Percentiles rank a stretch among this genome's conserved stretches.
Conservation (phyloP, 2,329 filamentous ascomycete genomes). For the Aaosphaeria arxii region DNA sequence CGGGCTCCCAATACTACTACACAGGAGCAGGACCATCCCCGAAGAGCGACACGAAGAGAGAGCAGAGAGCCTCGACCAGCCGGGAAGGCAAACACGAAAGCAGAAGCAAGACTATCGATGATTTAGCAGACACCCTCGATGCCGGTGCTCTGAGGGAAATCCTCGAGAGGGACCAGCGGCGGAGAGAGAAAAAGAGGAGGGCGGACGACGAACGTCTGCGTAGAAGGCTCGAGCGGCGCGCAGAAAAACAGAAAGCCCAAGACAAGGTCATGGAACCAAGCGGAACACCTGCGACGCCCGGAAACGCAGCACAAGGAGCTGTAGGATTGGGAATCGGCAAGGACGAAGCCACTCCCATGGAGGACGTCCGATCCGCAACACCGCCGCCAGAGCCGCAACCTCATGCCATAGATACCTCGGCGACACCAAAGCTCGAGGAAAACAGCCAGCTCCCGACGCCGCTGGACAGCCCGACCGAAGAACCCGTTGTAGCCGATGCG, state of each 20-base stretch:
- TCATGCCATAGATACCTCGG: slow-evolving; percentile 4
- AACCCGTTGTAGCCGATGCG: slow-evolving; percentile 49
- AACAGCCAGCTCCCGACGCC: slow-evolving; percentile 33
- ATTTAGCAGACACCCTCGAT: slow-evolving; percentile 79
- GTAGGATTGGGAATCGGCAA: slow-evolving; percentile 56
- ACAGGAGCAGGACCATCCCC: slow-evolving; percentile 32
- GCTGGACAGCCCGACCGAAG: slow-evolving; percentile 43
- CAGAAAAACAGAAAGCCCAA: slow-evolving; percentile 60
- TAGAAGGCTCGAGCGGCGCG: slow-evolving; percentile 61
- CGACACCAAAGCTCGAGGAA: slow-evolving; percentile 11
- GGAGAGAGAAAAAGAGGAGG: slow-evolving; percentile 70
- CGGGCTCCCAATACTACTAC: slow-evolving; percentile 58
- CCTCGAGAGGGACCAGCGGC: slow-evolving; percentile 82
- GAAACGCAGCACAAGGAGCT: not conserved
- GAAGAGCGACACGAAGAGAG: slow-evolving; percentile 50
- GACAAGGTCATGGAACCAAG: slow-evolving; percentile 43
- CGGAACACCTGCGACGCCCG: not conserved
- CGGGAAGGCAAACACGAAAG: slow-evolving; percentile 44
- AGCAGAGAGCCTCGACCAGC: slow-evolving; percentile 49
- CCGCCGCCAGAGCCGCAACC: slow-evolving; percentile 18
- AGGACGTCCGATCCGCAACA: slow-evolving; percentile 45
- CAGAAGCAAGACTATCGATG: slow-evolving; percentile 61
- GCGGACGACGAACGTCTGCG: slow-evolving; percentile 67
- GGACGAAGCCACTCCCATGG: slow-evolving; percentile 56
- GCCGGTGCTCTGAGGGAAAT: slow-evolving; percentile 81